Base-by-base conservation (phyloP, 1,284 basidiomycete species). In the Papiliotrema flavescens region DNA sequence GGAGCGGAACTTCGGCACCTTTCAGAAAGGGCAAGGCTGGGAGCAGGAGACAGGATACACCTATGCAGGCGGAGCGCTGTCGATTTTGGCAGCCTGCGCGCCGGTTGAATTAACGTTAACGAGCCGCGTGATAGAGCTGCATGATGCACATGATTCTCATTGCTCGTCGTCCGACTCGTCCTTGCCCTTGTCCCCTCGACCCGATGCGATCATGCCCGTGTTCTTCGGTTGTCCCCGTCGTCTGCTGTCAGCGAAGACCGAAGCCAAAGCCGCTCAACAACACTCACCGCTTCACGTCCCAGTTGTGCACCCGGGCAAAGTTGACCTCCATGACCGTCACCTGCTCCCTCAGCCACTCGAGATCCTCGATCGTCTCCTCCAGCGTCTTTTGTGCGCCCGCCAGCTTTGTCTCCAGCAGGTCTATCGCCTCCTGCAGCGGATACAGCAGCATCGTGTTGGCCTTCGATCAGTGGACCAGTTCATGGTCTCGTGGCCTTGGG, bases 381-480 rank as follows among this genome's bases (percentile, higher is more conserved):
- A 95, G 78, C 57, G 81, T 85, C 35, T 79, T 79, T 69, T 90
- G 83, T 0, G 95, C 93, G 0, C 82, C 80, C 1, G 79, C 71
- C n/a, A 95, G 84, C 76, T 98, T 98, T 28, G 83, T 82, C 48
- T 81, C 75, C 0, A 98, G 80, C 17, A 98, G 82, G 5, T 82
- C 76, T 59, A 88, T 82, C 0, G 96, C 95, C 47, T 85, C 86
- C 2, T 85, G 83, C 22, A 97, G 79, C 57, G 89, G 89, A 78
- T 98, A 98, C 1, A 93, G 89, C 2, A 98, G 81, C 95, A 98
- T 98, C 2, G 95, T 92, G 63, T 98, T 98, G 39, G 96, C 95
- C 94, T 92, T 63, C 15, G 28, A 43, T 19, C 24, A 32, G 19
- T 32, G 5, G 28, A 11, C 5, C 28, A 5, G 28, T 11, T 11